These are phyloP conservation scores for Trichosporon inkin DNA, from an alignment of 1,284 basidiomycete species.

Conservation along the genomic window DNA sequence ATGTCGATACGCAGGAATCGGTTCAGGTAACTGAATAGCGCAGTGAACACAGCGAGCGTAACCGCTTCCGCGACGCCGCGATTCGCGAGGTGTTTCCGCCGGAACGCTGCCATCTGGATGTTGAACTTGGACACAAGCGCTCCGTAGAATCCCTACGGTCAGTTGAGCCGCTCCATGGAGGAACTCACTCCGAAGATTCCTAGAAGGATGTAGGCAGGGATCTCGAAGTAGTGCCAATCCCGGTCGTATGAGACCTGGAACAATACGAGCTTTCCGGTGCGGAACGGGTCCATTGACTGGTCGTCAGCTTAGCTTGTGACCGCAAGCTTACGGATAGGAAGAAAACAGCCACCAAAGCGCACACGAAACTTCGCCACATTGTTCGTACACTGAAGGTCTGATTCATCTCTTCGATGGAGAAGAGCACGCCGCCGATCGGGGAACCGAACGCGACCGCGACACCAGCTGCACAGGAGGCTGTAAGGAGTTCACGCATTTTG, in stretches of 20 bases:
- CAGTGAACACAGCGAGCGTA: slow-evolving; percentile 78
- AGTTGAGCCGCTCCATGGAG: not conserved
- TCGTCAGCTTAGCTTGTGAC: not conserved
- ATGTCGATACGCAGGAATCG: slow-evolving; percentile 94
- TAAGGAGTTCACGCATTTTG: slow-evolving; percentile 92
- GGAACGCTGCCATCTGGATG: slow-evolving; percentile 88
- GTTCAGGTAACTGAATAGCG: slow-evolving; percentile 89
- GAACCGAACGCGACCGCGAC: slow-evolving; percentile 97
- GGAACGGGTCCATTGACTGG: slow-evolving; percentile 95
- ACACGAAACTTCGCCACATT: slow-evolving; percentile 98
- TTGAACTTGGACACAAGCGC: slow-evolving; percentile 97
- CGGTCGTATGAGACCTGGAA: slow-evolving; percentile 97
- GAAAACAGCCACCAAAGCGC: slow-evolving; percentile 92
- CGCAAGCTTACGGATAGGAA: slow-evolving; percentile 73
- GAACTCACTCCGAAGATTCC: slow-evolving; percentile 84
- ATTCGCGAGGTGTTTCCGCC: slow-evolving; percentile 76
- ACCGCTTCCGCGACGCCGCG: slow-evolving; percentile 88
- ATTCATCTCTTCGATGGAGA: slow-evolving; percentile 91
- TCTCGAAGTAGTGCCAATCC: slow-evolving; percentile 99
- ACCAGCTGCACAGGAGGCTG: slow-evolving; percentile 92
- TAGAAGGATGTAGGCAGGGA: slow-evolving; percentile 88
- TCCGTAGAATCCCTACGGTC: slow-evolving; percentile 81
- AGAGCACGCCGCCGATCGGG: slow-evolving; percentile 94
- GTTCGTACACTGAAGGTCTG: slow-evolving; percentile 93
- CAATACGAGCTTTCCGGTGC: slow-evolving; percentile 94